phyloP scores from a whole-genome alignment of 345 rosid species.

The Euphorbia peplus region DNA sequence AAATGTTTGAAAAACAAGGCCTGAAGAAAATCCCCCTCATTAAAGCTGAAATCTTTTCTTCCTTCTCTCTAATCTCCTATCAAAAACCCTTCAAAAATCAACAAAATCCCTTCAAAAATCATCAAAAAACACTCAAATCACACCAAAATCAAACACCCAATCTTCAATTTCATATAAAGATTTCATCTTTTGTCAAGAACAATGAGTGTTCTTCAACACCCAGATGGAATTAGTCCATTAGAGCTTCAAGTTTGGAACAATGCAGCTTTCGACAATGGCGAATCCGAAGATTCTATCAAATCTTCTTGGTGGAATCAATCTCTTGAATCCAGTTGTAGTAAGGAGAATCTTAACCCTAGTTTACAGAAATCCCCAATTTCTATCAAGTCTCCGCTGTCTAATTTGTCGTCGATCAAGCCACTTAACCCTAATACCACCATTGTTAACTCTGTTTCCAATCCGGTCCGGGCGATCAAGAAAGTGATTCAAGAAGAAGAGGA shows the following conservation, averaged over 20 bases:
- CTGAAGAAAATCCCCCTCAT: not conserved
- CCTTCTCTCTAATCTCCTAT: not conserved
- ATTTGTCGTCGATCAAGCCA: slow-evolving; percentile 26
- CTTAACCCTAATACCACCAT: slow-evolving; percentile 27
- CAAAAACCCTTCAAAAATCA: not conserved
- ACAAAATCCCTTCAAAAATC: not conserved
- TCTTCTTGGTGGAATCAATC: slow-evolving; percentile 52
- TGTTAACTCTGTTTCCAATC: slow-evolving; percentile 17
- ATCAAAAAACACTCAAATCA: not conserved
- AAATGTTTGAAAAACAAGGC: slow-evolving; percentile 10
- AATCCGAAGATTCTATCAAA: slow-evolving; percentile 39
- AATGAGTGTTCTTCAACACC: slow-evolving; percentile 52
- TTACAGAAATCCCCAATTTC: slow-evolving; percentile 30
- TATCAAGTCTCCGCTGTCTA: slow-evolving; percentile 18
- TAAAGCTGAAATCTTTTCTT: not conserved
- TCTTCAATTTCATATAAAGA: slow-evolving; percentile 2
- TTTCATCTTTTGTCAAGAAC: not conserved
- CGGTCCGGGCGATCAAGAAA: slow-evolving; percentile 21
- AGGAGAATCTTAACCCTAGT: slow-evolving; percentile 50
- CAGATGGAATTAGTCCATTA: slow-evolving; percentile 40
- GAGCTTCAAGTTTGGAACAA: slow-evolving; percentile 88
- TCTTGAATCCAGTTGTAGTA: slow-evolving; percentile 57
- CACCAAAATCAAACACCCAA: not conserved
- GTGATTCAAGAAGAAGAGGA: slow-evolving; percentile 28
- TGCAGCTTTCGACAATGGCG: slow-evolving; percentile 80